Percentiles rank a stretch among this genome's conserved stretches.
phyloP scores from a whole-genome alignment of 495 filamentous ascomycete genomes.

The Neurospora sublineolata region DNA sequence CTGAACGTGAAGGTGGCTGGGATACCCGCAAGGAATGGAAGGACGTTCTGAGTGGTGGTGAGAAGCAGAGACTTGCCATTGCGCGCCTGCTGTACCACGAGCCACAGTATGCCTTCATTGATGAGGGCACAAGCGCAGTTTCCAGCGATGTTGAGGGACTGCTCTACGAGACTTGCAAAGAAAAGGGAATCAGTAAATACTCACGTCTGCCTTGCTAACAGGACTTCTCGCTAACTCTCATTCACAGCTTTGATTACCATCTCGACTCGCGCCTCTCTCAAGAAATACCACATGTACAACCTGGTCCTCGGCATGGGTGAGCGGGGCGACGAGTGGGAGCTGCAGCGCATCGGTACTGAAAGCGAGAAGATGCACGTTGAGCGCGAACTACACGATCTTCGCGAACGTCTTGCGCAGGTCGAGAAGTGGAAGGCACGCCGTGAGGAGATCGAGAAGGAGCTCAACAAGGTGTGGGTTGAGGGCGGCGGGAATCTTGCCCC shows the following conservation, averaged over 20 bases:
- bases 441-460: constrained; percentile 54
- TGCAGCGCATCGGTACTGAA: constrained; percentile 86
- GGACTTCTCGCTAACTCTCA: constrained; percentile 12
- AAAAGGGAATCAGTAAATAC: constrained; percentile 73
- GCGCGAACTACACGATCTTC: constrained; percentile 74
- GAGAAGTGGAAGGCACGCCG: constrained; percentile 72
- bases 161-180: constrained; percentile 84
- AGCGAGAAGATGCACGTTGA: constrained; percentile 85
- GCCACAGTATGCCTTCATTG: constrained; percentile 83
- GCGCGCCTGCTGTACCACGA: constrained; percentile 90
- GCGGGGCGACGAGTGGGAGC: constrained; percentile 61
- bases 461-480: constrained; percentile 46
- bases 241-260: constrained; percentile 71
- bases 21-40: constrained; percentile 97
- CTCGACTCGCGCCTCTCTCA: constrained; percentile 81
- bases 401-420: constrained; percentile 65
- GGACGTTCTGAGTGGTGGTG: constrained; percentile 90
- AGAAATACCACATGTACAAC: constrained; percentile 88
- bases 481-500: constrained; percentile 29
- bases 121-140: constrained; percentile 92
- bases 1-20: constrained; percentile 89
- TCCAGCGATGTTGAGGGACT: constrained; percentile 89
- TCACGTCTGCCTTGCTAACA: not conserved
- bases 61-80: constrained; percentile 91
- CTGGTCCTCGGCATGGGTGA: constrained; percentile 68